Conservation (phyloP, 768 basidiomycete species). For the Lentinula aciculospora region DNA sequence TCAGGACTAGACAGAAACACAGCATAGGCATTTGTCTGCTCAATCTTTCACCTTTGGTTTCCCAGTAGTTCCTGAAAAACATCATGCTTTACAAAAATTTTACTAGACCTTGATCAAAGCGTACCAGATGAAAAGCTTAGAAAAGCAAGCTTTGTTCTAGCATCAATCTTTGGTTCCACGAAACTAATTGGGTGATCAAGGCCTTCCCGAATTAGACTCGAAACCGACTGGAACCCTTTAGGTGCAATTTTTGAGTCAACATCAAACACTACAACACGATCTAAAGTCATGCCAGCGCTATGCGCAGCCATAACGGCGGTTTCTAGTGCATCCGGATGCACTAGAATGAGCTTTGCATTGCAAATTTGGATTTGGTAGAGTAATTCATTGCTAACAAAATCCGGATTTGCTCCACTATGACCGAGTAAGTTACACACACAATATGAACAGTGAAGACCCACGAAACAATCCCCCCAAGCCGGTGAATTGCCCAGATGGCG, state of each 20-base stretch:
- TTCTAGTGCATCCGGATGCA: slow-evolving; percentile 37
- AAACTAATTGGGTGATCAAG: slow-evolving; percentile 31
- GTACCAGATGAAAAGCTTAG: slow-evolving; percentile 62
- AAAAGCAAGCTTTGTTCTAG: slow-evolving; percentile 63
- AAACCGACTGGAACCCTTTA: slow-evolving; percentile 25
- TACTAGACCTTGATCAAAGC: background rate
- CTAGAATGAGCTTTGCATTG: slow-evolving; percentile 41
- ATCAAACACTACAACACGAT: slow-evolving; percentile 42
- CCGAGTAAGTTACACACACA: background rate
- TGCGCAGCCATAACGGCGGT: slow-evolving; percentile 38
- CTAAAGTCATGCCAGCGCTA: slow-evolving; percentile 27
- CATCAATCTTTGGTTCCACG: slow-evolving; percentile 54
- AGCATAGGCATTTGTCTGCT: background rate
- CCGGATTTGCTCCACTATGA: slow-evolving; percentile 55
- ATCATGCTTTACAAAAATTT: background rate
- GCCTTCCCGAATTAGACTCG: slow-evolving; percentile 45
- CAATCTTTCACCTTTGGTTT: slow-evolving; percentile 52
- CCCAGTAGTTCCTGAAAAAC: slow-evolving; percentile 52
- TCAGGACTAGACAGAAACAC: background rate
- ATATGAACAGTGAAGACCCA: slow-evolving; percentile 22
- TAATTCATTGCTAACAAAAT: slow-evolving; percentile 48
- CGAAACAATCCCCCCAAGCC: slow-evolving; percentile 54
- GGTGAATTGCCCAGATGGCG: slow-evolving; percentile 51
- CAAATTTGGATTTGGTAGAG: slow-evolving; percentile 48
- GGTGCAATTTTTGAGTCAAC: background rate